phyloP scores from a whole-genome alignment of 2,329 filamentous ascomycete species.

The Dothistroma pini region DNA sequence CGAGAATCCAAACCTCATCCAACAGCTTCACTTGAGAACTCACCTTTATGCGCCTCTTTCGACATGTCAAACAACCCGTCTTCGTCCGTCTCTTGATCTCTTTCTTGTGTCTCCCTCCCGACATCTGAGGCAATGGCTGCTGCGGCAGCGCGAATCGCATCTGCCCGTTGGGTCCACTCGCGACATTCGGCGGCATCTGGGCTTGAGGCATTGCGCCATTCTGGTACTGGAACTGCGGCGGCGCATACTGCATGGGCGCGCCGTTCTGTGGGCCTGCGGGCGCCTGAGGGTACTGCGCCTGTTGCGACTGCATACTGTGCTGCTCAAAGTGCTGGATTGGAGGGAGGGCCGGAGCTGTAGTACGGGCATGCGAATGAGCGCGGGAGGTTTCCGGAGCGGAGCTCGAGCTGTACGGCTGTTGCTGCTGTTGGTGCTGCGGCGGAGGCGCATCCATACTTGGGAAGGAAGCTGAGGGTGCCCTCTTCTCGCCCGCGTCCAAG shows the following conservation, averaged over 20 bases:
- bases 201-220: conserved; percentile 23
- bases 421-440: background rate
- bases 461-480: conserved; percentile 4
- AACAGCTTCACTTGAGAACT: conserved; percentile 29
- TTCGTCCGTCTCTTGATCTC: conserved; percentile 69
- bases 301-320: conserved; percentile 21
- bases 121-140: conserved; percentile 48
- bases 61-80: conserved; percentile 53
- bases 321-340: conserved; percentile 29
- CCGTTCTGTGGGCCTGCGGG: conserved; percentile 1
- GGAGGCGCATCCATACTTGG: background rate
- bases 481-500: background rate
- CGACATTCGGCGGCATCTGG: conserved; percentile 23
- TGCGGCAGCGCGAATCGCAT: conserved; percentile 57
- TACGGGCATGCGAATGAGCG: background rate
- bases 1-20: background rate
- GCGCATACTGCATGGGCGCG: conserved; percentile 22
- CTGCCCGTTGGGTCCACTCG: conserved; percentile 24
- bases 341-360: conserved; percentile 12
- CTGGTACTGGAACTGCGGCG: conserved; percentile 25
- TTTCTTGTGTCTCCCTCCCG: conserved; percentile 63
- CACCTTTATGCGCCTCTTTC: conserved; percentile 68
- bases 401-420: conserved; percentile 33
- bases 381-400: background rate
- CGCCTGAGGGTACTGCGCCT: conserved; percentile 12